Percentiles rank a stretch among this genome's conserved stretches.
Conservation (phyloP, 2,329 filamentous ascomycete species). For the Aspergillus viridinutans region DNA sequence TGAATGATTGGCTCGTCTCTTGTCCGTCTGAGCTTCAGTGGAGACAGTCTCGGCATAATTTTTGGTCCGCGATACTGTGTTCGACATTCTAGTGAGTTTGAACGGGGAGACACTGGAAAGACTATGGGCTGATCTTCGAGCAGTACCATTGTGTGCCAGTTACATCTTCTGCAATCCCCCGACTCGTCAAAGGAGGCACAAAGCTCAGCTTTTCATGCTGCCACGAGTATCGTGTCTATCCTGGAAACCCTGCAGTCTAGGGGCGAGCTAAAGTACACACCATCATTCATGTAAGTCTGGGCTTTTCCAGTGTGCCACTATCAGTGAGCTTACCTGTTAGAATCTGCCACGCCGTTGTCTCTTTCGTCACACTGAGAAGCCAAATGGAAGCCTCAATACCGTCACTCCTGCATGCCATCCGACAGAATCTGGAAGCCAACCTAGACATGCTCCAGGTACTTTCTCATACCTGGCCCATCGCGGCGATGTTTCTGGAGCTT, state of each 20-base stretch:
- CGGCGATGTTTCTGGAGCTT: constrained; percentile 6
- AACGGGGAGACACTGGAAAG: too few species aligned
- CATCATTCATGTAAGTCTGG: constrained; percentile 6
- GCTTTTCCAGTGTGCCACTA: not conserved
- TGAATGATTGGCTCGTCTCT: constrained; percentile 10
- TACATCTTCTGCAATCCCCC: constrained; percentile 7
- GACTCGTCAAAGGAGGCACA: constrained; percentile 2
- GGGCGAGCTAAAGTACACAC: constrained; percentile 7
- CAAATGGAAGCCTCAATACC: constrained; percentile 9
- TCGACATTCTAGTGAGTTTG: constrained; percentile 9
- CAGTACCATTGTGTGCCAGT: constrained; percentile 12
- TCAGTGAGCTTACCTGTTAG: constrained; percentile 1
- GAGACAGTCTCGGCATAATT: constrained; percentile 6
- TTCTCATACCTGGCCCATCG: constrained; percentile 12
- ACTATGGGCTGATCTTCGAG: not conserved
- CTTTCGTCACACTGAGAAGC: constrained; percentile 9
- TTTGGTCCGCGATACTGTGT: constrained; percentile 7
- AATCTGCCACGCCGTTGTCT: constrained; percentile 10
- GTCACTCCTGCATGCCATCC: constrained; percentile 9
- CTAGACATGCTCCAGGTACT: constrained; percentile 5
- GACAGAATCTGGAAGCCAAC: constrained; percentile 7
- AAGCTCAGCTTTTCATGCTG: constrained; percentile 11
- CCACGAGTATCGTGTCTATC: constrained; percentile 10
- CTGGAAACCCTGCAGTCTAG: constrained; percentile 8
- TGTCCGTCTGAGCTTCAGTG: constrained; percentile 9